Base-by-base conservation (phyloP, 106 monocot genomes). In the Posidonia australis region DNA sequence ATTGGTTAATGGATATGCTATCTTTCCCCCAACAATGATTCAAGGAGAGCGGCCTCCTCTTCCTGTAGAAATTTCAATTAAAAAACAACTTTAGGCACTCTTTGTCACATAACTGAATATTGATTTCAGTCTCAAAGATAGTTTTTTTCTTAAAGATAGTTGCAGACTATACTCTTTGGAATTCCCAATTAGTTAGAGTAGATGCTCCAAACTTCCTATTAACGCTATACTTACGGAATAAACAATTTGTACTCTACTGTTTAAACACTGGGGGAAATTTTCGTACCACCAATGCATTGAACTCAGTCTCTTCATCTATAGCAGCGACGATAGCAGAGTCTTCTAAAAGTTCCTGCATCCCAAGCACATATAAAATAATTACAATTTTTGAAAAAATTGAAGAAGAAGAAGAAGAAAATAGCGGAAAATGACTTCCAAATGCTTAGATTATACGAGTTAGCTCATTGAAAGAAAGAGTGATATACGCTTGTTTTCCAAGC, bases 221-320 rank as follows among this genome's bases (percentile, higher is more conserved):
- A 36, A 36, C 7, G 36, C 36, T 36, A 36, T 36, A 36, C 36
- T 36, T n/a, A n/a, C n/a, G n/a, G 7, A 7, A 36, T 36, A 36
- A 36, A 36, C 5, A 36, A 4, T 7, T 36, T 2, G 36, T 36
- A 7, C 7, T 36, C 7, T 4, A 4, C 7, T 36, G 36, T 36
- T 36, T 36, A 4, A 36, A 36, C 7, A 7, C 5, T 10, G 9
- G 5, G 45, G 36, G 29, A 31, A 31, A 49, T 1, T 17, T 14
- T 49, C 66, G n/a, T 66, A 66, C 66, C 66, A 66, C 66, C 66
- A 66, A 32, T 19, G 66, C 66, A 31, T 66, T 66, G 66, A 66
- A 66, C 66, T 66, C 66, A 20, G 89, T 90, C 67, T 94, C 94
- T 62, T 90, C 94, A 42, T 86, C 90, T 58, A 94, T 78, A 17